Conservation (phyloP, 2,329 filamentous ascomycete species). For the Alternaria solani region DNA sequence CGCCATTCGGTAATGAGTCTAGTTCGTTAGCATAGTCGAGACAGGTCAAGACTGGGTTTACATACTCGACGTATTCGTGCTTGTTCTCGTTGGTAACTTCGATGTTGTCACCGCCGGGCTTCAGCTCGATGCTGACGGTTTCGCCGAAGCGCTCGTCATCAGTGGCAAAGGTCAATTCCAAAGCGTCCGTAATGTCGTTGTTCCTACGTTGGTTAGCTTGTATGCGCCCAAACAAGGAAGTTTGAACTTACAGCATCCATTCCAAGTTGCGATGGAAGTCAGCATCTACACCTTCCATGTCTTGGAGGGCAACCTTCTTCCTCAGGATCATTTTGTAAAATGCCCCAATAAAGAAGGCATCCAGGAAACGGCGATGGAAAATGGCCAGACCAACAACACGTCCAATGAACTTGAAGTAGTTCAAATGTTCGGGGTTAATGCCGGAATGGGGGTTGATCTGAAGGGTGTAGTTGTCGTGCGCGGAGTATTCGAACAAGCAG, state of each 20-base stretch:
- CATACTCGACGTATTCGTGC: constrained; percentile 94
- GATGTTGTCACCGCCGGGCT: constrained; percentile 87
- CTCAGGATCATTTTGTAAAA: constrained; percentile 99
- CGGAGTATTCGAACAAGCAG: constrained; percentile 98
- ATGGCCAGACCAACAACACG: constrained; percentile 96
- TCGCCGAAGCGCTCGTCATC: constrained; percentile 98
- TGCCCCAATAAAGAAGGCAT: constrained; percentile 98
- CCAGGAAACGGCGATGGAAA: constrained; percentile 96
- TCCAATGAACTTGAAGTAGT: constrained; percentile 99
- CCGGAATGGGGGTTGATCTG: constrained; percentile 99
- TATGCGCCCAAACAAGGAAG: not conserved
- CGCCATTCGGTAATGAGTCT: constrained; percentile 98
- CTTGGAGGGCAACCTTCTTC: constrained; percentile 88
- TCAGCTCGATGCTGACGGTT: constrained; percentile 91
- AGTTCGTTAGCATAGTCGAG: constrained; percentile 24
- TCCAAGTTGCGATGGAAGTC: constrained; percentile 96
- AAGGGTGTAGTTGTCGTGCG: constrained; percentile 99
- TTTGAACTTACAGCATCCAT: constrained; percentile 77
- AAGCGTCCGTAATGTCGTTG: constrained; percentile 93
- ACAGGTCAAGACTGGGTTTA: constrained; percentile 20
- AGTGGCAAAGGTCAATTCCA: constrained; percentile 95
- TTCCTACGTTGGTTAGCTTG: constrained; percentile 61
- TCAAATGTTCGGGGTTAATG: constrained; percentile 98
- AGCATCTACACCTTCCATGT: constrained; percentile 99
- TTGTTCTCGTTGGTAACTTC: constrained; percentile 99